phyloP scores from a whole-genome alignment of 176 grass and related monocot genomes.

The Chloris gayana region DNA sequence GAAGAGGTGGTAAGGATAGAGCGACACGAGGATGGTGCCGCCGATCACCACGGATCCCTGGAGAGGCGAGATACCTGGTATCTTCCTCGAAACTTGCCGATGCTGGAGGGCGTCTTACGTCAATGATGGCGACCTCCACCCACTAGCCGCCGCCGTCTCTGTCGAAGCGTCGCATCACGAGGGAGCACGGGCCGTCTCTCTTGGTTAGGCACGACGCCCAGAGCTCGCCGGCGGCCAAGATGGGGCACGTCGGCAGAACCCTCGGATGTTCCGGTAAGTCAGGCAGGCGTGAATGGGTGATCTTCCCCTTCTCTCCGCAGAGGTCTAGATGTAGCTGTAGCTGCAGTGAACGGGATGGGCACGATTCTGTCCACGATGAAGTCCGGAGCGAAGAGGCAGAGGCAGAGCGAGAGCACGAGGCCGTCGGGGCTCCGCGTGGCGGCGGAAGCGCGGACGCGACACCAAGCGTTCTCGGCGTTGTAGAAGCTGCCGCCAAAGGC shows the following conservation, averaged over 20 bases:
- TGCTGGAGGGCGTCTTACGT: too few relatives aligned
- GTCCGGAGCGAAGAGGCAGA: too few relatives aligned
- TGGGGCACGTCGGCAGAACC: background rate
- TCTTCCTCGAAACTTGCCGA: too few relatives aligned
- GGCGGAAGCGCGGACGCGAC: background rate
- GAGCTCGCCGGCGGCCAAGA: background rate
- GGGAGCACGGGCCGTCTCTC: too few relatives aligned
- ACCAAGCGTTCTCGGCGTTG: background rate
- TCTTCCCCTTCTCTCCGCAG: too few relatives aligned
- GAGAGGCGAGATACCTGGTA: too few relatives aligned
- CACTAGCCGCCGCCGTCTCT: too few relatives aligned
- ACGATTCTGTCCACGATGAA: too few relatives aligned
- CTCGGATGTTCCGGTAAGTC: too few relatives aligned
- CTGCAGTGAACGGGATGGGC: background rate
- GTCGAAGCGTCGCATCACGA: too few relatives aligned
- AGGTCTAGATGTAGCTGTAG: background rate
- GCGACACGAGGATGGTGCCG: background rate
- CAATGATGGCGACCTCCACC: background rate
- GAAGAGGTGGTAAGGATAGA: too few relatives aligned
- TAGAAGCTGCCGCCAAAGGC: background rate
- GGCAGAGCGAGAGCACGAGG: background rate
- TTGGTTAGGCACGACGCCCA: background rate
- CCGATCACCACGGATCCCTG: background rate
- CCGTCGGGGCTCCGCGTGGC: background rate
- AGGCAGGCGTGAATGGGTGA: too few relatives aligned